Conservation (phyloP, 2,329 filamentous ascomycete genomes). For the Colletotrichum sp. region DNA sequence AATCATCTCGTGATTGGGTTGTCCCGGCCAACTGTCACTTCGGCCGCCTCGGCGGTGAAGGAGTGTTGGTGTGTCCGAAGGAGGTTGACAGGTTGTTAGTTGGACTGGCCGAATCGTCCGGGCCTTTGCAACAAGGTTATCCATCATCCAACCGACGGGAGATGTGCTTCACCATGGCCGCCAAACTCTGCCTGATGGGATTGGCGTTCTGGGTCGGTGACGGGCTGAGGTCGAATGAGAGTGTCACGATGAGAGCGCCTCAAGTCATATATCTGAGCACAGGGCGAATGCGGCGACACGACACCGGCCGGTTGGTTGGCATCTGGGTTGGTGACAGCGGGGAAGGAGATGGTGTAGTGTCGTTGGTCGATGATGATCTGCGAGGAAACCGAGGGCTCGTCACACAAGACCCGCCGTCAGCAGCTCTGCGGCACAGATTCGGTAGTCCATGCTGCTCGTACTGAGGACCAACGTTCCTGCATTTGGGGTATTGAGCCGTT, state of each 20-base stretch:
- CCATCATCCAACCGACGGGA: not conserved
- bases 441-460: not conserved
- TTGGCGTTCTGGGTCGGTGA: not conserved
- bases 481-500: not conserved
- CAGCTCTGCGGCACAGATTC: constrained; percentile 11
- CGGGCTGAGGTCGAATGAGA: not conserved
- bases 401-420: constrained; percentile 7
- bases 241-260: not conserved
- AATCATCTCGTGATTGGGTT: not conserved
- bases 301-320: not conserved
- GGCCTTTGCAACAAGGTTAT: not conserved
- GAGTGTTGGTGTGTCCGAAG: not conserved
- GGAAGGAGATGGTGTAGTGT: constrained; percentile 4
- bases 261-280: not conserved
- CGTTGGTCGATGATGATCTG: constrained; percentile 1
- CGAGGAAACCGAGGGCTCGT: constrained; percentile 9
- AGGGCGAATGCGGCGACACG: not conserved
- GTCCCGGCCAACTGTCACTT: not conserved
- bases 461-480: not conserved
- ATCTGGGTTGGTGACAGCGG: not conserved
- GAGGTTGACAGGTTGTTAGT: not conserved
- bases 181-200: not conserved
- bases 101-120: not conserved
- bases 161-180: not conserved
- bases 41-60: not conserved